phyloP scores from a whole-genome alignment of 177 flowering plant genomes.

The Telopea speciosissima region DNA sequence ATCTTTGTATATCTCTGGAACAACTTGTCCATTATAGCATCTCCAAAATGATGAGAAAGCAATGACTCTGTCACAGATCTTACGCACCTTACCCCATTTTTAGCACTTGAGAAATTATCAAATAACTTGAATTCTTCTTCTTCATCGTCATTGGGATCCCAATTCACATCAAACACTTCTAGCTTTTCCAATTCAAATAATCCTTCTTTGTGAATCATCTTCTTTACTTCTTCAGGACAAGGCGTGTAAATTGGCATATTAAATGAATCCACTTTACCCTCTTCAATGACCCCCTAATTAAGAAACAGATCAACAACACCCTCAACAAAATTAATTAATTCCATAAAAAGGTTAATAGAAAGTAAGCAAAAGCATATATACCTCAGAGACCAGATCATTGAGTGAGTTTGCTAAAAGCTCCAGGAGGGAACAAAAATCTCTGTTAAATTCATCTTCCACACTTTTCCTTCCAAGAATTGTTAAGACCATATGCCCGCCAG shows the following conservation, averaged over 20 bases:
- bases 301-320: no score
- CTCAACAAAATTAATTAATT: no score
- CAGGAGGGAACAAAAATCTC: constrained; percentile 37
- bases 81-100: background rate
- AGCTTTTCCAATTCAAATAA: constrained; percentile 6
- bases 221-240: constrained; percentile 4
- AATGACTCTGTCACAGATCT: background rate
- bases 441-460: constrained; percentile 29
- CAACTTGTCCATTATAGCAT: background rate
- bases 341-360: no score
- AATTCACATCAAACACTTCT: constrained; percentile 4
- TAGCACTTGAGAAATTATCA: background rate
- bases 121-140: no score
- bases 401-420: constrained; percentile 44
- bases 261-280: constrained; percentile 12
- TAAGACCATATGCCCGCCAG: constrained; percentile 55
- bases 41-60: background rate
- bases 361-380: constrained; percentile 14
- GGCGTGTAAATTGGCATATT: constrained; percentile 14
- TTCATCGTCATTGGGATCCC: constrained; percentile 2
- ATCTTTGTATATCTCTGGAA: background rate
- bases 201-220: constrained; percentile 8
- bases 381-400: constrained; percentile 36
- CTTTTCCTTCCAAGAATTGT: constrained; percentile 41
- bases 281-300: constrained; percentile 12